A percentile compares a stretch with the other conserved stretches of the same genome.
phyloP scores from a whole-genome alignment of 306 rosid genomes.

The Mimosa pudica region DNA sequence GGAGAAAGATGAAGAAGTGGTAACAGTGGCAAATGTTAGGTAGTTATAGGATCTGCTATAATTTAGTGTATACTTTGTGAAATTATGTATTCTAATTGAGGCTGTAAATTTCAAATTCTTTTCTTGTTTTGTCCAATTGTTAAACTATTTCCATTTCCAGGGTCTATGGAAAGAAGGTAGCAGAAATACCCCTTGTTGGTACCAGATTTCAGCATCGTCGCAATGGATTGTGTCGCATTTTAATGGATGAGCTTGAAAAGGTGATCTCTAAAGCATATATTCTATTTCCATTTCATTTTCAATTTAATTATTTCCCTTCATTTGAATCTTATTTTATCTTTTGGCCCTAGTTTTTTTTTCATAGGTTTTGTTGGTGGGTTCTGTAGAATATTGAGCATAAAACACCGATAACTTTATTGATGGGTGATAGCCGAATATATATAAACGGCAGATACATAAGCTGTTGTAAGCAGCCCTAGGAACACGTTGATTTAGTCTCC shows the following conservation, averaged over 20 bases:
- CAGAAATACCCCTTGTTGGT: constrained; percentile 85
- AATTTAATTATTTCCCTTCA: too few relatives aligned
- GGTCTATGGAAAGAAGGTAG: constrained; percentile 75
- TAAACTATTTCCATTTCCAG: constrained; percentile 44
- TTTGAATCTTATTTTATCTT: too few relatives aligned
- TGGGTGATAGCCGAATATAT: too few relatives aligned
- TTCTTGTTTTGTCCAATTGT: constrained; percentile 10
- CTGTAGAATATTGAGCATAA: too few relatives aligned
- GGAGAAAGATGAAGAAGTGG: constrained; percentile 74
- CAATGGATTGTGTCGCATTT: constrained; percentile 81
- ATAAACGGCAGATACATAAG: too few relatives aligned
- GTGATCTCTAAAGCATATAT: constrained; percentile 36
- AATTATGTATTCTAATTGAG: constrained; percentile 9
- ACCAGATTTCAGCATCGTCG: constrained; percentile 79
- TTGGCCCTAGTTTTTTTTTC: too few relatives aligned
- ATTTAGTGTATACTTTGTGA: constrained; percentile 15
- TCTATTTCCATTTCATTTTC: too few relatives aligned
- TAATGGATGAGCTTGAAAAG: constrained; percentile 88
- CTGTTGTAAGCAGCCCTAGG: too few relatives aligned
- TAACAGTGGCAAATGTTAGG: constrained; percentile 83
- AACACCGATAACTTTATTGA: too few relatives aligned
- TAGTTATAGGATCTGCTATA: constrained; percentile 39
- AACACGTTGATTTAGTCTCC: too few relatives aligned
- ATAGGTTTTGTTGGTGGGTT: too few relatives aligned
- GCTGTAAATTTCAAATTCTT: constrained; percentile 23